Percentiles rank a stretch among this genome's conserved stretches.
phyloP scores from a whole-genome alignment of 2,329 filamentous ascomycete genomes.

The Apiospora marii region DNA sequence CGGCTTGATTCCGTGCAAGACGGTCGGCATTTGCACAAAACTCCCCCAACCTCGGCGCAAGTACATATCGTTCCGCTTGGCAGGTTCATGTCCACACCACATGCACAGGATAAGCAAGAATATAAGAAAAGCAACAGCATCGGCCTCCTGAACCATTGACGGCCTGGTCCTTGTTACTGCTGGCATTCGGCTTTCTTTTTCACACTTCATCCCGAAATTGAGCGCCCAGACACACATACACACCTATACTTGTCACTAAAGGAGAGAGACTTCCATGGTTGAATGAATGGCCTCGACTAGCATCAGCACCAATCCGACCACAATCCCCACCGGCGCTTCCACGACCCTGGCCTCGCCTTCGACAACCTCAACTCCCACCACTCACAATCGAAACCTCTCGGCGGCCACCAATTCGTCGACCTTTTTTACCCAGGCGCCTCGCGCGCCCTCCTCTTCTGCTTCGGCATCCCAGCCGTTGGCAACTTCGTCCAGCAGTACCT shows the following conservation, averaged over 20 bases:
- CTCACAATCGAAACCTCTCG: conserved; percentile 17
- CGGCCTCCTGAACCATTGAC: conserved; percentile 7
- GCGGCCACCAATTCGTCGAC: conserved; percentile 23
- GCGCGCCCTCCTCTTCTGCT: conserved; percentile 27
- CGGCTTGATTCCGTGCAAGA: not conserved
- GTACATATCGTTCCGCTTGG: conserved; percentile 10
- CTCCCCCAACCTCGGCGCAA: conserved; percentile 8
- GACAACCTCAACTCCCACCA: conserved; percentile 22
- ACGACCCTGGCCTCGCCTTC: conserved; percentile 28
- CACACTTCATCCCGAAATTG: not conserved
- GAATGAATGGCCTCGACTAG: conserved; percentile 48
- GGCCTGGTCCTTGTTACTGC: not conserved
- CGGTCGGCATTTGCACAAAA: not conserved
- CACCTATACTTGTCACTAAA: conserved; percentile 24
- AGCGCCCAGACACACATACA: conserved; percentile 7
- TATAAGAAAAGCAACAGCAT: not conserved
- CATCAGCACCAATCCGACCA: conserved; percentile 40
- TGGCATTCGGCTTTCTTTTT: not conserved
- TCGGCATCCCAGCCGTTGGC: conserved; percentile 30
- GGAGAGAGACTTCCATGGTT: conserved; percentile 19
- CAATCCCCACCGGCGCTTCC: conserved; percentile 29
- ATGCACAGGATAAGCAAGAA: conserved; percentile 17
- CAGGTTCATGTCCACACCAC: conserved; percentile 2
- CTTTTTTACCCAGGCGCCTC: conserved; percentile 15
- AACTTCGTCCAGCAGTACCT: conserved; percentile 32